Evolutionary conservation across 1,139 yeast species (phyloP).

Genomic region (Nakaseomyces bracarensis): DNA sequence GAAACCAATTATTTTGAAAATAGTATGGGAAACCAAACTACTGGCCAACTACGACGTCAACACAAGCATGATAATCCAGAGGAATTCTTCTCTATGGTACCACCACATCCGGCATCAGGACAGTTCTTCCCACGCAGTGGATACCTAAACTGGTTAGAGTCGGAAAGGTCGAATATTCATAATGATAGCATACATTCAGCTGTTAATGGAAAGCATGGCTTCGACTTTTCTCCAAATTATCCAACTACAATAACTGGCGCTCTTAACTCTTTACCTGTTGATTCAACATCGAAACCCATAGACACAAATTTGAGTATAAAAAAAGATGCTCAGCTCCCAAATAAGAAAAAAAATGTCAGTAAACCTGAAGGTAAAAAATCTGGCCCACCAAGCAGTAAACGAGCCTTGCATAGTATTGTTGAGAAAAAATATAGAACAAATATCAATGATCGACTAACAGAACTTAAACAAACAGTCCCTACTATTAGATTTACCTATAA

Average conservation of each 20-base stretch:
- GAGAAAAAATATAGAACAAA: constrained; percentile 71
- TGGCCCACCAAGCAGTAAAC: constrained; percentile 28
- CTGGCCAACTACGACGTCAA: not conserved
- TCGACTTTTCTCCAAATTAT: not conserved
- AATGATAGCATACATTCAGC: not conserved
- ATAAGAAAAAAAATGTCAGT: not conserved
- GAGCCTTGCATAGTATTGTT: constrained; percentile 60
- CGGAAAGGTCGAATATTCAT: not conserved
- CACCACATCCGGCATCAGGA: not conserved
- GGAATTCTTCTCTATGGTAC: not conserved
- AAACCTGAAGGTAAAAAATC: not conserved
- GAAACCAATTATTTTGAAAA: not conserved
- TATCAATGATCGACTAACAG: constrained; percentile 58
- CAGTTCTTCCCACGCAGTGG: not conserved
- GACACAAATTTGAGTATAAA: not conserved
- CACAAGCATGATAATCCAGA: not conserved
- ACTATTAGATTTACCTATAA: constrained; percentile 37
- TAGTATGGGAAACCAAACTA: not conserved
- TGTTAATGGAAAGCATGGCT: not conserved
- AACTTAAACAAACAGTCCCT: constrained; percentile 66
- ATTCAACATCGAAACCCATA: not conserved
- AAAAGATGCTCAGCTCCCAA: constrained; percentile 9
- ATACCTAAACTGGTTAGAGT: not conserved
- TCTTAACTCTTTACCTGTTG: not conserved
- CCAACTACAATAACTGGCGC: not conserved